phyloP scores from a whole-genome alignment of 106 monocot genomes.

The Apostasia ramifera region DNA sequence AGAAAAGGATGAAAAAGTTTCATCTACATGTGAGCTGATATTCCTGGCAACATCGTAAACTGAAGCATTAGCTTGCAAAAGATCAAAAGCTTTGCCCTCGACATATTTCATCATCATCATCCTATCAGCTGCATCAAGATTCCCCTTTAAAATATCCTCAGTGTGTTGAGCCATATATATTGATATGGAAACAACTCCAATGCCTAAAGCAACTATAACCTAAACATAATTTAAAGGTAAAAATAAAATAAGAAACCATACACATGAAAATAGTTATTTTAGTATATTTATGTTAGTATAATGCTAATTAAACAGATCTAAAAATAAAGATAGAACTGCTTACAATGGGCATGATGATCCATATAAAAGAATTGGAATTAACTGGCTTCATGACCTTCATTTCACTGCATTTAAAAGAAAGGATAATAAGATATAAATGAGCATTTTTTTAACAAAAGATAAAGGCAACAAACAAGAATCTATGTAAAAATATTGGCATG shows the following conservation, averaged over 20 bases:
- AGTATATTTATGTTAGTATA: not conserved
- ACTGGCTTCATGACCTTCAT: not conserved
- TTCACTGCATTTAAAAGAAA: conserved; percentile 4
- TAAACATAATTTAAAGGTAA: not conserved
- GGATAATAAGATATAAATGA: not conserved
- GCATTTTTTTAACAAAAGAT: no score
- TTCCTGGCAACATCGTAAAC: not conserved
- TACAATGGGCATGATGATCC: not conserved
- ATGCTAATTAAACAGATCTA: not conserved
- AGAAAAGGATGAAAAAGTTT: not conserved
- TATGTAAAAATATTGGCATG: no score
- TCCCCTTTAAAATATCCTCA: not conserved
- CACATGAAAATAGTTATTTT: not conserved
- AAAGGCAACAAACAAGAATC: no score
- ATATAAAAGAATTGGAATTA: not conserved
- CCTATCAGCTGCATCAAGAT: not conserved
- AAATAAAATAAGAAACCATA: not conserved
- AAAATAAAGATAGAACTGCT: not conserved
- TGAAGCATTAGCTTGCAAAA: conserved; percentile 4
- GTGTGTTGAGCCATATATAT: conserved; percentile 2
- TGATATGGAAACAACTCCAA: not conserved
- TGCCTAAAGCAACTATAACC: conserved; percentile 2
- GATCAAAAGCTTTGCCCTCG: not conserved
- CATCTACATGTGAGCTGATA: not conserved
- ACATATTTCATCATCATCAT: not conserved